These are phyloP conservation scores for Verbascum thapsus DNA, from an alignment of 257 asterid genomes.

Conservation along the genomic window DNA sequence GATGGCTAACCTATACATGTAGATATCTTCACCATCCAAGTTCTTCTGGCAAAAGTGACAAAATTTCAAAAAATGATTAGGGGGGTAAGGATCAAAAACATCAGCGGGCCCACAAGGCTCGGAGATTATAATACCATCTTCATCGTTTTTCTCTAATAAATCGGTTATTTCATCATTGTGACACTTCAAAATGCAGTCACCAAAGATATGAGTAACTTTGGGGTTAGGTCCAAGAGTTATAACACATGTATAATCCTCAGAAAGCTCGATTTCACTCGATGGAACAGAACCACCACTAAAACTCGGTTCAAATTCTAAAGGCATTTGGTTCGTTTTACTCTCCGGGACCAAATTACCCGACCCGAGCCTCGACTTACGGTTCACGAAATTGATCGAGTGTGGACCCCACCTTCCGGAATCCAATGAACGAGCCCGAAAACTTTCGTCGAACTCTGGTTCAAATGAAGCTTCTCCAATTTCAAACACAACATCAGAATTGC, in stretches of 20 bases:
- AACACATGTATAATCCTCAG: constrained; percentile 95
- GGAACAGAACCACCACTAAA: constrained; percentile 51
- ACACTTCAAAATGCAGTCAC: constrained; percentile 90
- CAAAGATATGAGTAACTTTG: constrained; percentile 80
- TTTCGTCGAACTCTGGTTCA: constrained; percentile 33
- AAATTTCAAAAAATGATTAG: constrained; percentile 67
- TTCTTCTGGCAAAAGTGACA: constrained; percentile 77
- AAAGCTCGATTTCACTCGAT: constrained; percentile 77
- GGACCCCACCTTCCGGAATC: constrained; percentile 60
- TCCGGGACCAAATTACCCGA: constrained; percentile 42
- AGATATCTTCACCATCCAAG: constrained; percentile 86
- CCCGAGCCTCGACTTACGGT: constrained; percentile 47
- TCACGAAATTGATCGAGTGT: constrained; percentile 43
- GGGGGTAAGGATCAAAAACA: constrained; percentile 38
- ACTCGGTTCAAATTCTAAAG: constrained; percentile 32
- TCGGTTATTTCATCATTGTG: constrained; percentile 44
- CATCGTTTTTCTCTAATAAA: constrained; percentile 40
- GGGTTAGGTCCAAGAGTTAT: constrained; percentile 88
- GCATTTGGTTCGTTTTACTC: constrained; percentile 31
- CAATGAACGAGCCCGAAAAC: constrained; percentile 61
- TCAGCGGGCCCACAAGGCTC: constrained; percentile 33
- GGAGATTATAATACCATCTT: constrained; percentile 29
- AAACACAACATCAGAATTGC: constrained; percentile 62
- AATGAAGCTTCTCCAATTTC: constrained; percentile 59
- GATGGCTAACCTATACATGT: constrained; percentile 74